Base-by-base conservation (phyloP, 495 filamentous ascomycete species). In the Neurospora sp. region DNA sequence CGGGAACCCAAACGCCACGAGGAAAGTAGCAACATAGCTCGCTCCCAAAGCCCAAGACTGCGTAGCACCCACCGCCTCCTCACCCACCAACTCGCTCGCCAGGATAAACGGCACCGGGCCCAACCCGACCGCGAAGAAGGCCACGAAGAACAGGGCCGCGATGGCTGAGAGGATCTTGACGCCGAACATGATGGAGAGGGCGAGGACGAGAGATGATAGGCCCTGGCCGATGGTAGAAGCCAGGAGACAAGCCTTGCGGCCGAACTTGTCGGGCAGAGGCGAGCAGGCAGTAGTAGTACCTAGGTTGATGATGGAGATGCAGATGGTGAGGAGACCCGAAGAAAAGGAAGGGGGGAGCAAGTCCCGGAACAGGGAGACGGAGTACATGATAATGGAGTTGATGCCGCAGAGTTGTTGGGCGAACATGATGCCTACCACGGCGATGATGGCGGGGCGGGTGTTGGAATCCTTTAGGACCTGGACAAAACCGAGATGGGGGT, bases 371-470 rank as follows among this genome's bases (percentile, higher is more conserved):
- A 98, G 88, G 4, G 92, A 92, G 3, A 99, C 96, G 8, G 93
- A 96, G 81, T 99, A 98, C 94, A 99, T 97, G 80, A 99, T 90
- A 75, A 98, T 94, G 71, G 92, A 94, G 85, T 99, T 99, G 83
- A 99, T 94, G 38, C 95, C 94, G 40, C 89, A 91, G 31, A 99
- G 85, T 78, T 99, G 96, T 77, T 99, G 96, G 9, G 92, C 90
- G 42, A 94, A 83, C 96, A 98, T 98, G 74, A 97, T 90, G 4
- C 90, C 93, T 22, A 94, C 87, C 16, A 98, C 94, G 3, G 94
- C 92, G 71, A 97, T 82, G 48, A 97, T 89, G 27, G 93, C 93
- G 0, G 90, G 90, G 7, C 91, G 90, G 76, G 91, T 91, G 20
- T 85, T 78, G 3, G 91, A 86, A 73, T 93, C 87, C 3, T 81